Percentiles rank a stretch among this genome's conserved stretches.
Conservation (phyloP, 2,329 filamentous ascomycete genomes). For the Coleophoma crateriformis region DNA sequence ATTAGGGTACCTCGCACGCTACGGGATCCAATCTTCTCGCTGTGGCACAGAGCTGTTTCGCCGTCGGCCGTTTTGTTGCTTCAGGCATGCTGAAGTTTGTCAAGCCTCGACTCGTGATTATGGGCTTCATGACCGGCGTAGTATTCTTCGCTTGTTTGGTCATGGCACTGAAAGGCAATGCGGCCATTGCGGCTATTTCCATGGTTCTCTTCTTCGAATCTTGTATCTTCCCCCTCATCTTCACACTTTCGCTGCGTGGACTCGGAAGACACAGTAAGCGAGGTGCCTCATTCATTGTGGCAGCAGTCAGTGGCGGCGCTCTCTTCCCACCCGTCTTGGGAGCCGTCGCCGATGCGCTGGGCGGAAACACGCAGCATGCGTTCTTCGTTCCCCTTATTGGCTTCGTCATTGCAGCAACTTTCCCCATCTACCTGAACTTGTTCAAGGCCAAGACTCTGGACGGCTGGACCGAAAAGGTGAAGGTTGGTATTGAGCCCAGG, state of each 20-base stretch:
- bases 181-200: slow-evolving; percentile 55
- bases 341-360: slow-evolving; percentile 14
- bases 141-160: slow-evolving; percentile 44
- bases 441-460: slow-evolving; percentile 17
- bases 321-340: slow-evolving; percentile 18
- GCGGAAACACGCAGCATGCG: slow-evolving; percentile 15
- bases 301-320: slow-evolving; percentile 19
- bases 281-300: slow-evolving; percentile 70
- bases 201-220: slow-evolving; percentile 72
- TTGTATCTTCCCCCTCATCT: slow-evolving; percentile 78
- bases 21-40: slow-evolving; percentile 62
- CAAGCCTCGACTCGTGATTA: slow-evolving; percentile 62
- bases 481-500: slow-evolving; percentile 14
- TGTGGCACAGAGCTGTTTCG: slow-evolving; percentile 68
- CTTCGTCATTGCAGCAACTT: slow-evolving; percentile 13
- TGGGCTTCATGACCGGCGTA: slow-evolving; percentile 56
- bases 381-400: slow-evolving; percentile 20
- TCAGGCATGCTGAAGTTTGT: slow-evolving; percentile 54
- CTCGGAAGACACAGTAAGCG: slow-evolving; percentile 75
- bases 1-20: slow-evolving; percentile 30
- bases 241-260: slow-evolving; percentile 72
- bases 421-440: slow-evolving; percentile 19
- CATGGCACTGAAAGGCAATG: slow-evolving; percentile 31
- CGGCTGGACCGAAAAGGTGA: slow-evolving; percentile 21
- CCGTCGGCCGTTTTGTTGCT: slow-evolving; percentile 66